These are phyloP conservation scores for Aureobasidium sp. DNA, from an alignment of 2,329 filamentous ascomycete species.

Conservation along the genomic window DNA sequence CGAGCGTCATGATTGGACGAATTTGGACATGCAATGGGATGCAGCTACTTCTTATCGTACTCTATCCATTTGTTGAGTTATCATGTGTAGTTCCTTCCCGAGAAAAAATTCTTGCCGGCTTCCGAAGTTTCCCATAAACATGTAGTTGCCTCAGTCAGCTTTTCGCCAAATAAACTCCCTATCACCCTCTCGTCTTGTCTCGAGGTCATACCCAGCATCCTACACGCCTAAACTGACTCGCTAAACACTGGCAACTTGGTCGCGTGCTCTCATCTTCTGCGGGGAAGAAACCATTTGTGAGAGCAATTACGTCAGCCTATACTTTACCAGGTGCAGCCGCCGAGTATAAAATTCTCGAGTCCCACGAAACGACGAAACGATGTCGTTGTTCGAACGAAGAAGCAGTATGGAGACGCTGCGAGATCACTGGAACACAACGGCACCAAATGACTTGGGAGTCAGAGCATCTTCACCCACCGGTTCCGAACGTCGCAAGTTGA, in stretches of 20 bases:
- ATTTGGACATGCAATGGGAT: not conserved
- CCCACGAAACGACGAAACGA: not conserved
- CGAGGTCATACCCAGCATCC: not conserved
- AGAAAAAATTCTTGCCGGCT: not conserved
- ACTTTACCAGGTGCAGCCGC: not conserved
- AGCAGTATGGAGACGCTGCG: conserved; percentile 10
- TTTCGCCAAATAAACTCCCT: not conserved
- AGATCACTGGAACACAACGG: conserved; percentile 1
- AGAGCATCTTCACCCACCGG: conserved; percentile 22
- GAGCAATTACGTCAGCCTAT: conserved; percentile 9
- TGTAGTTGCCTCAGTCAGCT: conserved; percentile 4
- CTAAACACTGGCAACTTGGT: not conserved
- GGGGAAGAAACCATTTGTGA: not conserved
- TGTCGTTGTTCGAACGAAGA: conserved; percentile 13
- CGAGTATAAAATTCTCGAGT: not conserved
- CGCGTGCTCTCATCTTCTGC: conserved; percentile 9
- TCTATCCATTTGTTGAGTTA: conserved; percentile 4
- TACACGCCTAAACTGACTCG: conserved; percentile 5
- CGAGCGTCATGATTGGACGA: not conserved
- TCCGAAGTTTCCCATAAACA: not conserved
- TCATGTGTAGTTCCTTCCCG: not conserved
- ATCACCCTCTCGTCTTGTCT: not conserved
- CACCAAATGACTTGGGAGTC: not conserved
- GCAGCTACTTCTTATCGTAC: not conserved
- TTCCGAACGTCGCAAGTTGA: conserved; percentile 39